Conservation (phyloP, 2,329 filamentous ascomycete genomes). For the Ciborinia camelliae region DNA sequence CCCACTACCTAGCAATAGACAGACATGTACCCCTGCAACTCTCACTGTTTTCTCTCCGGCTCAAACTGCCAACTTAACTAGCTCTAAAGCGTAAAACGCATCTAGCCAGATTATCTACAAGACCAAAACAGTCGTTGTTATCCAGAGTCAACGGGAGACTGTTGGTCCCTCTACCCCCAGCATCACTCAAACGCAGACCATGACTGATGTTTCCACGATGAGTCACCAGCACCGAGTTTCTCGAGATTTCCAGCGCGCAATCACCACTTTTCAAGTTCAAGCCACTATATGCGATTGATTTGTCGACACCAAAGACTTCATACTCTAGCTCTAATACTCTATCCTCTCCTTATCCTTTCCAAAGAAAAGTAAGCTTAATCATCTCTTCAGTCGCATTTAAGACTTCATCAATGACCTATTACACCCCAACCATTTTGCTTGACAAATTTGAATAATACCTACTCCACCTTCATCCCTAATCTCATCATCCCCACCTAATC, state of each 20-base stretch:
- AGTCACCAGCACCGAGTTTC: neutral
- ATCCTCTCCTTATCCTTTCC: no score
- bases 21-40: neutral
- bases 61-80: neutral
- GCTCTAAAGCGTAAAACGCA: neutral
- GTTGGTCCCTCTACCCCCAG: neutral
- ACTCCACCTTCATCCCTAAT: no score
- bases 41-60: neutral
- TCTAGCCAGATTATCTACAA: conserved; percentile 22
- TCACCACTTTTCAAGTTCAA: neutral
- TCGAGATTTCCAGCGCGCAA: neutral
- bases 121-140: conserved; percentile 3
- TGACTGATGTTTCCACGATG: neutral
- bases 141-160: neutral
- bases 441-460: no score
- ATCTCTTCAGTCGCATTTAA: neutral
- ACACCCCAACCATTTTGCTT: no score
- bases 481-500: no score
- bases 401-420: neutral
- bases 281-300: neutral
- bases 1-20: neutral
- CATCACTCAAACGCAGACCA: neutral
- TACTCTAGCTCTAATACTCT: neutral
- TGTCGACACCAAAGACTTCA: neutral
- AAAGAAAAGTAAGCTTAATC: neutral